phyloP scores from a whole-genome alignment of 2,329 filamentous ascomycete species.

The Calycina herbarum region DNA sequence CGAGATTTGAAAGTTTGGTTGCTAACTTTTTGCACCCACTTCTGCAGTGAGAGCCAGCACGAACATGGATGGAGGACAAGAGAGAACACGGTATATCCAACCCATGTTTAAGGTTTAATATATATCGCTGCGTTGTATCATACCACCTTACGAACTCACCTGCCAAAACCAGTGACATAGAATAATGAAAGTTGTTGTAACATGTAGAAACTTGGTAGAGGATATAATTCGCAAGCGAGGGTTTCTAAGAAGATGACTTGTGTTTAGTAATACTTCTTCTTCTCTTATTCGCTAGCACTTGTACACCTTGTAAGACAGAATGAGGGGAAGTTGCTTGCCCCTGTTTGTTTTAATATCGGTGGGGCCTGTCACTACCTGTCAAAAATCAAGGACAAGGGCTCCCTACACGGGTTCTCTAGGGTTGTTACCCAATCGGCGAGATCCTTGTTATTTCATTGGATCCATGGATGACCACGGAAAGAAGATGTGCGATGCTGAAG shows the following conservation, averaged over 20 bases:
- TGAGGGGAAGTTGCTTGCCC: neutral
- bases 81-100: too few species aligned
- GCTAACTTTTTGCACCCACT: neutral
- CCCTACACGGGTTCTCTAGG: neutral
- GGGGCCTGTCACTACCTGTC: neutral
- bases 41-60: neutral
- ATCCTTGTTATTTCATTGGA: neutral
- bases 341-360: neutral
- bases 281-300: neutral
- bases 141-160: neutral
- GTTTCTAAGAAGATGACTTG: neutral
- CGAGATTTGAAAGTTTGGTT: neutral
- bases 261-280: neutral
- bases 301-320: neutral
- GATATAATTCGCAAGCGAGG: constrained; percentile 1
- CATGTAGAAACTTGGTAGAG: neutral
- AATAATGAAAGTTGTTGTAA: neutral
- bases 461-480: neutral
- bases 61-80: neutral
- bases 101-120: neutral
- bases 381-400: neutral
- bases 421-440: neutral
- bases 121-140: too few species aligned
- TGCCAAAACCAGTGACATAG: neutral
- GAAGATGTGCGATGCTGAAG: too few species aligned